Evolutionary conservation across 768 basidiomycete species (phyloP).

Genomic region (Leccinum pellstonianum): DNA sequence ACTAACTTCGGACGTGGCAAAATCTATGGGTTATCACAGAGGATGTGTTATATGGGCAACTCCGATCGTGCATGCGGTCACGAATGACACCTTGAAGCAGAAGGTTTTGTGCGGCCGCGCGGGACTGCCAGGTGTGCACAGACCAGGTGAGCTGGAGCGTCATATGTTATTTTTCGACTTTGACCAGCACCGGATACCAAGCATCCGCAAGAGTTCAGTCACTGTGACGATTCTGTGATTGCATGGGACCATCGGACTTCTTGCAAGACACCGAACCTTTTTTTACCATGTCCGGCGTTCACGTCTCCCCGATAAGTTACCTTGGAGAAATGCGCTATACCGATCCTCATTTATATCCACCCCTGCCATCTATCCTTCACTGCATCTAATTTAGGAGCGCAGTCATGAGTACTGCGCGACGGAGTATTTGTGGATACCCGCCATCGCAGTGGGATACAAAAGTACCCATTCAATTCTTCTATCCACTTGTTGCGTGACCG

Average conservation of each 20-base stretch:
- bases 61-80: no score
- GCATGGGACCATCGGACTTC: not conserved
- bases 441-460: not conserved
- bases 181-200: not conserved
- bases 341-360: not conserved
- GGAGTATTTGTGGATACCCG: slow-evolving; percentile 12
- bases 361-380: not conserved
- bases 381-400: slow-evolving; percentile 1
- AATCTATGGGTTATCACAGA: no score
- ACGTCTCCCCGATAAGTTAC: not conserved
- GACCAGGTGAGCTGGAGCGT: not conserved
- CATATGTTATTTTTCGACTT: not conserved
- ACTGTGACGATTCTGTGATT: not conserved
- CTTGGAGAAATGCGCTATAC: not conserved
- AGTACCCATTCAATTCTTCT: not conserved
- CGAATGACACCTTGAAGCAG: no score
- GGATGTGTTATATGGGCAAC: no score
- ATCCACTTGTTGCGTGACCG: not conserved
- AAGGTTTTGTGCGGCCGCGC: no score
- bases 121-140: not conserved
- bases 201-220: not conserved
- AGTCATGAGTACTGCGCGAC: not conserved
- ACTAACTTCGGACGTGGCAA: no score
- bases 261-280: slow-evolving; percentile 2
- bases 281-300: not conserved